Percentiles rank a stretch among this genome's conserved stretches.
Evolutionary conservation across 2,329 filamentous ascomycete genomes (phyloP).

Genomic region (Zasmidium citrigriseum): DNA sequence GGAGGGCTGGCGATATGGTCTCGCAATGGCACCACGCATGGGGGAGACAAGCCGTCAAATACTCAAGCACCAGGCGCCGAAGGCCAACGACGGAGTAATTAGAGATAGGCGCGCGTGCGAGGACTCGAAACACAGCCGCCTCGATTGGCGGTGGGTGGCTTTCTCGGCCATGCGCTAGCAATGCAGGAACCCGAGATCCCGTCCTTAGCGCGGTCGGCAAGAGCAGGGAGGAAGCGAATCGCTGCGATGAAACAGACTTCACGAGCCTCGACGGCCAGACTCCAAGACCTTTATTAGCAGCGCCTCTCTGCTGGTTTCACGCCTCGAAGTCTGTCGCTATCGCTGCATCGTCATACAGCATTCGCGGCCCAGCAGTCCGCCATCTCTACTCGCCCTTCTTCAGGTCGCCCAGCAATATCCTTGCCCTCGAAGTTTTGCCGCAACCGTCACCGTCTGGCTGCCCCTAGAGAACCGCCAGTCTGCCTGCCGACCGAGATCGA

Average conservation of each 20-base stretch:
- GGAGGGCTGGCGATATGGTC: background rate
- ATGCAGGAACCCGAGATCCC: background rate
- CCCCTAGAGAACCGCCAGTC: background rate
- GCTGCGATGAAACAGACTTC: background rate
- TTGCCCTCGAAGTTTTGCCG: background rate
- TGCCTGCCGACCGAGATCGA: background rate
- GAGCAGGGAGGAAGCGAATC: background rate
- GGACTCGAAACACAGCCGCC: background rate
- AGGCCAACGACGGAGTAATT: background rate
- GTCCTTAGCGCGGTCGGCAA: background rate
- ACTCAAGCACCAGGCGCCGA: background rate
- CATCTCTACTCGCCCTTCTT: background rate
- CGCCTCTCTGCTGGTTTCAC: background rate
- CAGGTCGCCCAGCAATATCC: background rate
- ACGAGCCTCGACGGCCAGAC: background rate
- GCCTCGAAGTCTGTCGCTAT: background rate
- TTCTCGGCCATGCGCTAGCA: background rate
- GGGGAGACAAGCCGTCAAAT: background rate
- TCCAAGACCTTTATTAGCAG: background rate
- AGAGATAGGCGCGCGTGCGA: background rate
- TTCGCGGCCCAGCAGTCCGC: background rate
- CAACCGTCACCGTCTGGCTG: background rate
- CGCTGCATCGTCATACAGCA: background rate
- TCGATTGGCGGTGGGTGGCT: background rate
- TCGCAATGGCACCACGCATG: background rate